Evolutionary conservation across 371 early-diverging fungal species (phyloP).

Genomic region (Circinella minor): DNA sequence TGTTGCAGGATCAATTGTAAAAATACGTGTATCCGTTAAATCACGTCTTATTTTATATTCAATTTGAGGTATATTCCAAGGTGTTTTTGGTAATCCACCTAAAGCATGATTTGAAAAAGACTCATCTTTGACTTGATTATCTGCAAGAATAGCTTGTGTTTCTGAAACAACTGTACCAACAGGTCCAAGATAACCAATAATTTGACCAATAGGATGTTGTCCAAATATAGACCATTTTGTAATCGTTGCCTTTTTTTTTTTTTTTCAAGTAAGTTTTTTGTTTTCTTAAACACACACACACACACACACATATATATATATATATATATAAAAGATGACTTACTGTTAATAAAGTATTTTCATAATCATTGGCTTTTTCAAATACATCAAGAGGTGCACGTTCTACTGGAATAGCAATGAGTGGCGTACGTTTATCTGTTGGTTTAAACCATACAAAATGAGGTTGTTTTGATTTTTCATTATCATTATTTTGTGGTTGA

Average conservation of each 20-base stretch:
- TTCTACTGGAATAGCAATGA: slow-evolving; percentile 55
- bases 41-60: slow-evolving; percentile 70
- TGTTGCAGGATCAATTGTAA: slow-evolving; percentile 90
- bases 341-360: slow-evolving; percentile 20
- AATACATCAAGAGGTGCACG: slow-evolving; percentile 47
- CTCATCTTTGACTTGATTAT: slow-evolving; percentile 34
- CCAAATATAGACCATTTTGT: slow-evolving; percentile 56
- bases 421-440: slow-evolving; percentile 63
- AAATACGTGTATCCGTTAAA: slow-evolving; percentile 64
- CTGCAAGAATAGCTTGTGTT: slow-evolving; percentile 58
- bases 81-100: slow-evolving; percentile 52
- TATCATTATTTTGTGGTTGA: slow-evolving; percentile 16
- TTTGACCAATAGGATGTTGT: slow-evolving; percentile 54
- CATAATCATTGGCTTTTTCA: slow-evolving; percentile 26
- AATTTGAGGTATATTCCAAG: slow-evolving; percentile 62
- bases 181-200: slow-evolving; percentile 52
- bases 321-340: slow-evolving; percentile 6
- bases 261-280: background rate
- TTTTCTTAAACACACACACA: too few species aligned
- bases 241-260: slow-evolving; percentile 27
- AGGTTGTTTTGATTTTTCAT: slow-evolving; percentile 13
- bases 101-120: slow-evolving; percentile 55
- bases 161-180: slow-evolving; percentile 60
- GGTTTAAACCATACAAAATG: slow-evolving; percentile 66
- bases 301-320: too few species aligned